Base-by-base conservation (phyloP, 2,329 filamentous ascomycete genomes). In the Aspergillus niger region DNA sequence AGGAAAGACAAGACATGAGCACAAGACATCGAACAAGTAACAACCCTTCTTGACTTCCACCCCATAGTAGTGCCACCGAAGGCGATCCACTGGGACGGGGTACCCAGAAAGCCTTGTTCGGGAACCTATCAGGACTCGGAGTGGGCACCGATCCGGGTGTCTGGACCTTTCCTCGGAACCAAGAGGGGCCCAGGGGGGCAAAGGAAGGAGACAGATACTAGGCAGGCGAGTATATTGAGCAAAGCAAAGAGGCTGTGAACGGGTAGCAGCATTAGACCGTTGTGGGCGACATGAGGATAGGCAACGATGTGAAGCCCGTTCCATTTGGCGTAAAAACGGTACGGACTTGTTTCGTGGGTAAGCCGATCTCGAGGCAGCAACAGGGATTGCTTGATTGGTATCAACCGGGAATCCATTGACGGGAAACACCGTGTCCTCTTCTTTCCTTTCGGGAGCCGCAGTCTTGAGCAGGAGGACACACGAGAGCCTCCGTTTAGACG, bases 391-490 rank as follows among this genome's bases (percentile, higher is more conserved):
- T 28, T 17, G 13, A 54, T 51, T 51, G 47, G 24, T 57, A 24
- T 30, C 30, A 38, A 30, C 28, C 32, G 32, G 32, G 32, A 3
- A 3, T 41, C 53, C 22, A 56, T 55, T 20, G 57, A 60, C 63
- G 65, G 63, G 65, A 67, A 71, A 72, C 69, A 72, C 66, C 63
- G 70, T 72, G 68, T 71, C 70, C 70, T 71, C 63, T 70, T 66
- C 61, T 36, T 30, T 30, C 28, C 28, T 11, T 36, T 36, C 32
- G 5, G 32, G 32, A 36, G 32, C 32, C 32, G 32, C 32, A 36
- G 11, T 36, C 32, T 36, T 36, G 32, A 36, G 32, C 11, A 36
- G 5, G 32, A 36, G 32, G 32, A 36, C 32, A 36, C 32, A 36
- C 32, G 5, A 52, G 50, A 17, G 39, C 17, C 39, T 17, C 8